Evolutionary conservation across 441 rosid genomes (phyloP), one percentile per base, ranked within the genome.

Genomic region (Rhodomyrtus psidioides): DNA sequence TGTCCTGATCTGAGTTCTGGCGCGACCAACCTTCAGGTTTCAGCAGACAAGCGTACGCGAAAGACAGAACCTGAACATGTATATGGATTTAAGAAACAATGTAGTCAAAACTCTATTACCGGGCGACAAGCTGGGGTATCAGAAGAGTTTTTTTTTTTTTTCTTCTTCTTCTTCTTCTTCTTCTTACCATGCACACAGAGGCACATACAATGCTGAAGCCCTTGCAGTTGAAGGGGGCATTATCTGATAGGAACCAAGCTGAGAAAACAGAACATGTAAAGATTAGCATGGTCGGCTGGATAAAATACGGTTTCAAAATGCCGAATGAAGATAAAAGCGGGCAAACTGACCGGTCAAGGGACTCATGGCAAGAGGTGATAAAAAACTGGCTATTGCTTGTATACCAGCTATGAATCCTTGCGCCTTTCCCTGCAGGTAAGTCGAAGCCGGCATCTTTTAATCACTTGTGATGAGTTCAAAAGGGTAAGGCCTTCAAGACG

Each of bases 191-290:
- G 88, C 88, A 86, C 19, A 56, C 57, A 17, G 88, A 56, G 49
- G 83, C 86, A 58, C 74, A 81, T 75, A 83, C 57, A 39, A 86
- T 79, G 84, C 88, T 88, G 53, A 86, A 88, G 39, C 89, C 88
- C 83, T 60, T 88, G 88, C 89, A 88, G 88, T 88, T 27, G 82
- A 88, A 88, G 13, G 89, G 89, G 55, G 89, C 88, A 86, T 27
- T 55, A 34, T 74, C 84, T 39, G 89, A 88, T 49, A 88, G 81
- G 87, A 88, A 88, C 89, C 58, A 81, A 30, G 89, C 89, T 88
- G 89, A 26, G 44, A 56, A 65, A 44, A 30, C 14, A 19, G 17
- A 55, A 60, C 27, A 9, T 42, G 7, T 49, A 27, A 13, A 27
- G 75, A 53, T 49, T 53, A 59, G 26, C 39, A 53, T 55, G 81